Percentiles rank a stretch among this genome's conserved stretches.
These are phyloP conservation scores for Sphagnum fallax DNA, from an alignment of 228 moss, liverwort and hornwort species.

Conservation along the genomic window DNA sequence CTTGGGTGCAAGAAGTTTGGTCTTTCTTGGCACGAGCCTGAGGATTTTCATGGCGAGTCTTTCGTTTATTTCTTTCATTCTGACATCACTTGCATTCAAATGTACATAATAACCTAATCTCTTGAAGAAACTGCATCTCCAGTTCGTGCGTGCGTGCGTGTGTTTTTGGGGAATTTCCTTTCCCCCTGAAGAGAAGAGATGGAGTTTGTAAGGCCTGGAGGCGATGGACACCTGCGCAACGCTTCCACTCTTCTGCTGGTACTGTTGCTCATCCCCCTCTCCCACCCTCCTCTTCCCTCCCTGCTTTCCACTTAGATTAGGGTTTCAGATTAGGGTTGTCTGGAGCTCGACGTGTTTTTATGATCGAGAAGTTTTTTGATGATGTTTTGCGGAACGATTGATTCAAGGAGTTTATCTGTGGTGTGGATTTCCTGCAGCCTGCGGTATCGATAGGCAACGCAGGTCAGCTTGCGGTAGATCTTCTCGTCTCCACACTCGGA, in stretches of 20 bases:
- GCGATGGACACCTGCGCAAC: conserved; percentile 1
- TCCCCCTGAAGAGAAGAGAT: neutral
- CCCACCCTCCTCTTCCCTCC: neutral
- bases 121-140: too few species aligned
- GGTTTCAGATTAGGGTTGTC: neutral
- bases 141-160: too few species aligned
- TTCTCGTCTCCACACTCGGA: conserved; percentile 51
- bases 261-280: neutral
- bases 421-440: conserved; percentile 48
- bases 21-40: too few species aligned
- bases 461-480: conserved; percentile 86
- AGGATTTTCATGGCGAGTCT: too few species aligned
- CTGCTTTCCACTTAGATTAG: neutral
- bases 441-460: conserved; percentile 91
- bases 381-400: neutral
- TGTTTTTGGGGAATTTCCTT: too few species aligned
- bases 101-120: too few species aligned
- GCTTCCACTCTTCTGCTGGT: conserved; percentile 10
- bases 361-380: neutral
- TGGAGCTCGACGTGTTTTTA: neutral
- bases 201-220: conserved; percentile 7
- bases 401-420: conserved; percentile 3
- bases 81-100: too few species aligned
- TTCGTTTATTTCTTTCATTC: too few species aligned
- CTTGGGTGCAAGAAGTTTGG: too few species aligned